Conservation (phyloP, 2,329 filamentous ascomycete species). For the Cladophialophora carrionii region DNA sequence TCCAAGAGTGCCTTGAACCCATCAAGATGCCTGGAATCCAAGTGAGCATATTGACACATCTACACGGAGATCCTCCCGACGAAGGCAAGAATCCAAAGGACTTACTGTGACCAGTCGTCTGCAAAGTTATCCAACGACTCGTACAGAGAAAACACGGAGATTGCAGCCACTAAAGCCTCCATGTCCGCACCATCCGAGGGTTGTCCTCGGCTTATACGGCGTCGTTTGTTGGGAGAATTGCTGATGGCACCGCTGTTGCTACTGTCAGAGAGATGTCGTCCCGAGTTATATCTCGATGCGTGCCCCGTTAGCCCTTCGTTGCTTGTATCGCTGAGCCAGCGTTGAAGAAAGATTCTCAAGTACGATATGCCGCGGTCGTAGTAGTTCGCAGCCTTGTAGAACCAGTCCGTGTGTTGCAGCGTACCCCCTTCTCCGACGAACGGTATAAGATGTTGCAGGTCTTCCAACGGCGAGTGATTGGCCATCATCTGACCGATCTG, state of each 20-base stretch:
- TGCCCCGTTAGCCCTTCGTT: slow-evolving; percentile 28
- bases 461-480: slow-evolving; percentile 26
- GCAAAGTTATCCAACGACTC: slow-evolving; percentile 69
- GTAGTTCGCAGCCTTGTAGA: slow-evolving; percentile 63
- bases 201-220: slow-evolving; percentile 41
- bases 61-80: neutral
- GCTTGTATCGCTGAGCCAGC: slow-evolving; percentile 41
- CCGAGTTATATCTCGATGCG: slow-evolving; percentile 27
- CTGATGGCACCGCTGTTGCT: slow-evolving; percentile 7
- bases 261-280: slow-evolving; percentile 20
- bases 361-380: slow-evolving; percentile 62
- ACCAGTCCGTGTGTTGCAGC: slow-evolving; percentile 56
- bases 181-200: slow-evolving; percentile 43
- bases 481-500: slow-evolving; percentile 41
- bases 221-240: slow-evolving; percentile 43
- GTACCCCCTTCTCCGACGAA: slow-evolving; percentile 26
- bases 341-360: slow-evolving; percentile 47
- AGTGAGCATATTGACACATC: neutral
- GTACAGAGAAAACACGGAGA: slow-evolving; percentile 68
- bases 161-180: slow-evolving; percentile 66
- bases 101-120: slow-evolving; percentile 60
- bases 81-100: neutral
- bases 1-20: slow-evolving; percentile 66
- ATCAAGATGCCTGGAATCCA: slow-evolving; percentile 56
- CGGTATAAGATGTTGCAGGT: slow-evolving; percentile 30